A percentile compares a stretch with the other conserved stretches of the same genome.
These are phyloP conservation scores for Madurella fahalii DNA, from an alignment of 2,329 filamentous ascomycete genomes.

Conservation along the genomic window DNA sequence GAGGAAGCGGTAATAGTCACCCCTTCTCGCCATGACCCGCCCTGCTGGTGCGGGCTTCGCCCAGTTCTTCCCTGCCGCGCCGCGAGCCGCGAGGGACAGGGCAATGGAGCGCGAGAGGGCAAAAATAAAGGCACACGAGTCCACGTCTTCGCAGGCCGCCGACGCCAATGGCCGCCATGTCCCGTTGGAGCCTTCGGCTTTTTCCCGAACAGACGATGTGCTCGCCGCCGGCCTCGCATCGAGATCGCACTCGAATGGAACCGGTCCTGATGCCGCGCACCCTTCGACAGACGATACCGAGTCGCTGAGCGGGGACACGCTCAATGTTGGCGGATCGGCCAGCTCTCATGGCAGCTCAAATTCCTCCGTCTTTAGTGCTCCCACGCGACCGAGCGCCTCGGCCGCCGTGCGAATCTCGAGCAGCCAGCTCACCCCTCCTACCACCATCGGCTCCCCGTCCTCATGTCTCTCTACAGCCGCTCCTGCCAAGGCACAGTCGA, in stretches of 20 bases:
- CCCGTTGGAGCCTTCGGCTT: conserved; percentile 15
- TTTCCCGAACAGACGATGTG: conserved; percentile 11
- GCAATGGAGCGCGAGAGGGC: conserved; percentile 59
- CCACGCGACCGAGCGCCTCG: conserved; percentile 40
- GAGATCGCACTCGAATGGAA: conserved; percentile 34
- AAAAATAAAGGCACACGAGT: conserved; percentile 44
- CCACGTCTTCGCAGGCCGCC: conserved; percentile 23
- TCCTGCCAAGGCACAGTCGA: conserved; percentile 51
- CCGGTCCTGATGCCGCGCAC: conserved; percentile 36
- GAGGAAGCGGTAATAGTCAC: conserved; percentile 49
- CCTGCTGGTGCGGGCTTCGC: conserved; percentile 72
- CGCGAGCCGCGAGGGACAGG: conserved; percentile 58
- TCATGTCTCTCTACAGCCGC: conserved; percentile 41
- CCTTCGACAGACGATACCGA: conserved; percentile 53
- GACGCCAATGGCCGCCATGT: conserved; percentile 27
- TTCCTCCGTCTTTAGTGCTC: conserved; percentile 65
- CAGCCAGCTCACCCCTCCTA: conserved; percentile 49
- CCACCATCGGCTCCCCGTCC: conserved; percentile 50
- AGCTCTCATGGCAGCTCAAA: conserved; percentile 67
- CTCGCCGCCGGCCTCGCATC: conserved; percentile 27
- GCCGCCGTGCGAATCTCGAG: conserved; percentile 40
- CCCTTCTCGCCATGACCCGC: conserved; percentile 68
- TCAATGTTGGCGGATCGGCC: conserved; percentile 67
- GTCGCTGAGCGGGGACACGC: conserved; percentile 58
- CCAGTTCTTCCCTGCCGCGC: conserved; percentile 80